Percentiles rank a stretch among this genome's conserved stretches.
Evolutionary conservation across 2,329 filamentous ascomycete genomes (phyloP).

Genomic region (Fusarium tanahbumbuense): DNA sequence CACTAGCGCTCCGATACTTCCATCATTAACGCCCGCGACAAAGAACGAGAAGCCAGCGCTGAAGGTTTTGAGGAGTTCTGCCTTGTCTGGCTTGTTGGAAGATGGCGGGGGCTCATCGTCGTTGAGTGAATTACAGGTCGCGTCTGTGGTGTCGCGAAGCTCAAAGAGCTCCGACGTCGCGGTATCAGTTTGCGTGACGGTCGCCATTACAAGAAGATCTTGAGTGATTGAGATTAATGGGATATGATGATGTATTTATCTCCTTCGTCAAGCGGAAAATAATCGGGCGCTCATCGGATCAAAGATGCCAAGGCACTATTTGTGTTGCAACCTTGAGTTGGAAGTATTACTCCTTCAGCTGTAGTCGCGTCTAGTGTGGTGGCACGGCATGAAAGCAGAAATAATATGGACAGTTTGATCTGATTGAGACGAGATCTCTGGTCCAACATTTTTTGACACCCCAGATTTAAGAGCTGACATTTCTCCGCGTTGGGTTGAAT

Average conservation of each 20-base stretch:
- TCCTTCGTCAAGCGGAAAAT: neutral
- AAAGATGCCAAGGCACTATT: neutral
- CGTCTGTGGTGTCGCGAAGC: neutral
- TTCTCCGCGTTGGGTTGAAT: neutral
- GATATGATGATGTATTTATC: constrained; percentile 8
- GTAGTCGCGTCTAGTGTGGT: neutral
- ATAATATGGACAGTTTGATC: neutral
- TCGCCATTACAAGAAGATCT: constrained; percentile 3
- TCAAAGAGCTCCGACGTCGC: neutral
- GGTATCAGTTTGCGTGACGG: constrained; percentile 15
- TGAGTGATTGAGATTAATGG: neutral
- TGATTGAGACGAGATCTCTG: accelerated
- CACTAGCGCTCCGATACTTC: constrained; percentile 70
- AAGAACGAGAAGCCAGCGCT: constrained; percentile 72
- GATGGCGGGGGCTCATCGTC: neutral
- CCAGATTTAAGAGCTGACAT: neutral
- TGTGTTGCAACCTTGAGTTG: neutral
- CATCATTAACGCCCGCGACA: constrained; percentile 73
- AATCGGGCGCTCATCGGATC: constrained; percentile 1
- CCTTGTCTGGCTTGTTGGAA: neutral
- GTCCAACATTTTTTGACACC: neutral
- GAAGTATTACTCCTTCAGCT: neutral
- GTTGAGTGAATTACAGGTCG: neutral
- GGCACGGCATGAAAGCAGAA: neutral
- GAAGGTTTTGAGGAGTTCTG: constrained; percentile 58